These are phyloP conservation scores for Russula foetens DNA, from an alignment of 768 basidiomycete species.

Conservation along the genomic window DNA sequence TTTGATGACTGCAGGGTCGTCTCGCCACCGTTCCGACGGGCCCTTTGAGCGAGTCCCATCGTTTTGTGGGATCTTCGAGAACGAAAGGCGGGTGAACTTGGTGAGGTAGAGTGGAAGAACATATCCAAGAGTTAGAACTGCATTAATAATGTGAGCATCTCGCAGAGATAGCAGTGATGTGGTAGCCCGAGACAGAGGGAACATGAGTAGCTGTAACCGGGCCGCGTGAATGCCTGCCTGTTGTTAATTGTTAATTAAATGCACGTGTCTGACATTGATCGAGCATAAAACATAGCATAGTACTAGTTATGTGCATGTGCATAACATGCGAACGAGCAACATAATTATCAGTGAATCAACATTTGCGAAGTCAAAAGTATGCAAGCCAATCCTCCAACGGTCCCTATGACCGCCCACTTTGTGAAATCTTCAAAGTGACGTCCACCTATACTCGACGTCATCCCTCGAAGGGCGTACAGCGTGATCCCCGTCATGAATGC, in stretches of 20 bases:
- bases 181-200: slow-evolving; percentile 12
- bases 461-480: slow-evolving; percentile 55
- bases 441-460: slow-evolving; percentile 32
- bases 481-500: slow-evolving; percentile 60
- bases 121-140: slow-evolving; percentile 56
- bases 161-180: slow-evolving; percentile 21
- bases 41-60: slow-evolving; percentile 26
- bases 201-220: slow-evolving; percentile 4
- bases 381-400: slow-evolving; percentile 55
- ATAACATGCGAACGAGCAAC: background rate
- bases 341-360: slow-evolving; percentile 15
- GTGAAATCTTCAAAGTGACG: slow-evolving; percentile 51
- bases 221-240: too few species aligned
- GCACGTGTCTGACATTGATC: too few species aligned
- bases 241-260: too few species aligned
- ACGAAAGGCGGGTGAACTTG: slow-evolving; percentile 52
- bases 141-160: slow-evolving; percentile 46
- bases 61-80: slow-evolving; percentile 28
- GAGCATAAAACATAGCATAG: background rate
- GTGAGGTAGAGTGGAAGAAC: slow-evolving; percentile 80
- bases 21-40: slow-evolving; percentile 51
- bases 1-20: slow-evolving; percentile 81
- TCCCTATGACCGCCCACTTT: slow-evolving; percentile 55
- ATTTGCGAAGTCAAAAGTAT: slow-evolving; percentile 47
- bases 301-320: too few species aligned